These are phyloP conservation scores for Huntiella abstrusa DNA, from an alignment of 2,329 filamentous ascomycete genomes.

Conservation along the genomic window DNA sequence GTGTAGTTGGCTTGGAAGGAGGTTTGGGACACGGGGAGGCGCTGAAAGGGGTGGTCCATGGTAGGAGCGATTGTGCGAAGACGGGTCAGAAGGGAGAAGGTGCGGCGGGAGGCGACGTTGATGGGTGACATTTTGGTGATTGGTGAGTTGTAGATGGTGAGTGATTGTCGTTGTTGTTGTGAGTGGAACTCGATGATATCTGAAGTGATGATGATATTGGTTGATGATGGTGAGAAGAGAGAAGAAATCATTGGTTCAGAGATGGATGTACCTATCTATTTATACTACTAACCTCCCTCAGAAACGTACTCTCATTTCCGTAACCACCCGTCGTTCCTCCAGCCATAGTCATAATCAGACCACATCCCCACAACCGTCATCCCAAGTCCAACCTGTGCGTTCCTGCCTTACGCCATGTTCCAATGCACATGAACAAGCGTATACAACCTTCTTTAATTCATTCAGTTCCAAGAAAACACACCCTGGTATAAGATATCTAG, in stretches of 20 bases:
- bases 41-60: conserved; percentile 21
- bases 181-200: not conserved
- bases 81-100: conserved; percentile 18
- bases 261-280: not conserved
- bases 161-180: not conserved
- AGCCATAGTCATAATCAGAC: not conserved
- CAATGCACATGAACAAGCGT: too few relatives aligned
- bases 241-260: not conserved
- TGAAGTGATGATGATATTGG: not conserved
- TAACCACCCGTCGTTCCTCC: not conserved
- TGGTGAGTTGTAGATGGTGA: not conserved
- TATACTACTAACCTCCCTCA: not conserved
- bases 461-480: too few relatives aligned
- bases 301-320: not conserved
- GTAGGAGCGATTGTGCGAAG: conserved; percentile 18
- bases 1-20: conserved; percentile 18
- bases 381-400: too few relatives aligned
- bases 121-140: conserved; percentile 3
- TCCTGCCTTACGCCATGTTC: too few relatives aligned
- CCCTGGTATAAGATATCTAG: too few relatives aligned
- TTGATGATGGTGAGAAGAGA: not conserved
- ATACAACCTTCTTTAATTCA: too few relatives aligned
- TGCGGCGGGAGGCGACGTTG: conserved; percentile 15
- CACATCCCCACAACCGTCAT: not conserved
- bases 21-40: conserved; percentile 16